Percentiles rank a stretch among this genome's conserved stretches.
phyloP scores from a whole-genome alignment of 495 filamentous ascomycete species.

The Parathielavia appendiculata region DNA sequence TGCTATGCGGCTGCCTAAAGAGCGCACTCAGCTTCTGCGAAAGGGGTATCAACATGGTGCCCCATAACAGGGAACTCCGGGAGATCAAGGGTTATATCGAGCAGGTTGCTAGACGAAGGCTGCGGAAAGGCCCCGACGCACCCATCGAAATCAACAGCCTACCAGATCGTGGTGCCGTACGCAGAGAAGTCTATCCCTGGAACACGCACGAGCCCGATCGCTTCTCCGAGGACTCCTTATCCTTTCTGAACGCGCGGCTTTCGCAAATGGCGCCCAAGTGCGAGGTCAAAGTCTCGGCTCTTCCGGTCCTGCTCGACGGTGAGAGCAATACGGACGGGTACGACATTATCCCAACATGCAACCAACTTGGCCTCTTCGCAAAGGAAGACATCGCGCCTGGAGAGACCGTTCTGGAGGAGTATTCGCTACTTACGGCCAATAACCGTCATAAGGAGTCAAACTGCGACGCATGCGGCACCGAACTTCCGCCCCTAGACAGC shows the following conservation, averaged over 20 bases:
- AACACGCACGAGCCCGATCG: conserved; percentile 85
- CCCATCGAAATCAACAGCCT: conserved; percentile 49
- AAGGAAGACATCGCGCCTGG: conserved; percentile 71
- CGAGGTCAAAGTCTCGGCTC: conserved; percentile 63
- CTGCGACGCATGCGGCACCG: conserved; percentile 79
- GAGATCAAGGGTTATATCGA: conserved; percentile 45
- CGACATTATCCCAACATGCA: conserved; percentile 50
- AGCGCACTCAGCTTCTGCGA: conserved; percentile 63
- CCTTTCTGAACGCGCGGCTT: conserved; percentile 62
- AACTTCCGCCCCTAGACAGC: conserved; percentile 57
- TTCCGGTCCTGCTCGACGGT: conserved; percentile 61
- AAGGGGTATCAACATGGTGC: conserved; percentile 42
- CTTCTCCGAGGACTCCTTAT: conserved; percentile 61
- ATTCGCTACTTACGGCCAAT: conserved; percentile 74
- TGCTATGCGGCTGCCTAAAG: conserved; percentile 63
- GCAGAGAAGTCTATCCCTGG: conserved; percentile 91
- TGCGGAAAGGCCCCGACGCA: conserved; percentile 36
- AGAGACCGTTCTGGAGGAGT: conserved; percentile 74
- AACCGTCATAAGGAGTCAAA: conserved; percentile 72
- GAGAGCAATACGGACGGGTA: conserved; percentile 38
- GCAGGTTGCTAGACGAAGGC: conserved; percentile 41
- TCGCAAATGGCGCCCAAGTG: conserved; percentile 60
- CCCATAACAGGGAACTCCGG: conserved; percentile 44
- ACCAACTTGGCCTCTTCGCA: conserved; percentile 85
- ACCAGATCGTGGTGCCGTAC: conserved; percentile 69